Percentiles rank a stretch among this genome's conserved stretches.
phyloP scores from a whole-genome alignment of 306 rosid species.

The Sindora glabra region DNA sequence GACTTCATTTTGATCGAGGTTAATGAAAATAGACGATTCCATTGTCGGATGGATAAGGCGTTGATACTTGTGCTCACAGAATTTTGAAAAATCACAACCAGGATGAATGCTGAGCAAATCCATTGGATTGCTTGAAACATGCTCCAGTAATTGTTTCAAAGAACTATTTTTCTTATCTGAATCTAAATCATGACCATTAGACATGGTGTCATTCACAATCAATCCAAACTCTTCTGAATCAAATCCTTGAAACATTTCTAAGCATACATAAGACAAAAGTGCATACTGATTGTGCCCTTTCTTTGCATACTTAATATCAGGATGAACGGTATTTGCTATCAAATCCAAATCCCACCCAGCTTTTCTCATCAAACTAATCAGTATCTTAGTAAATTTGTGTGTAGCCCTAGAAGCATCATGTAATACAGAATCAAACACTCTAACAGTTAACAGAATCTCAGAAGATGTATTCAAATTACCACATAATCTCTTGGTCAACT shows the following conservation, averaged over 20 bases:
- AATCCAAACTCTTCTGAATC: conserved; percentile 40
- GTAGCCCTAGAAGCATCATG: conserved; percentile 74
- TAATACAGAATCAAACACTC: conserved; percentile 69
- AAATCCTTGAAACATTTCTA: conserved; percentile 79
- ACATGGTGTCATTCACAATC: conserved; percentile 16
- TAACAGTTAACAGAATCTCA: conserved; percentile 66
- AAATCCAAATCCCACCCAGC: conserved; percentile 91
- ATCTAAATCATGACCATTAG: conserved; percentile 25
- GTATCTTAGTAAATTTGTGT: conserved; percentile 60
- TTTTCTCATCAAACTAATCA: conserved; percentile 80
- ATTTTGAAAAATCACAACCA: conserved; percentile 57
- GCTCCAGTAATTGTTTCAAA: conserved; percentile 79
- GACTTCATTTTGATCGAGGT: conserved; percentile 58
- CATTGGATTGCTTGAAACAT: conserved; percentile 82
- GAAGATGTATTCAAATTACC: conserved; percentile 37
- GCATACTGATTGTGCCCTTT: conserved; percentile 71
- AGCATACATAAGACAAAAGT: conserved; percentile 72
- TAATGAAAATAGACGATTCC: conserved; percentile 76
- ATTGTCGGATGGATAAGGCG: conserved; percentile 71
- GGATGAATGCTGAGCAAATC: conserved; percentile 61
- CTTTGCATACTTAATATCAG: conserved; percentile 54
- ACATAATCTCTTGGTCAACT: conserved; percentile 52
- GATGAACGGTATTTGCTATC: conserved; percentile 66
- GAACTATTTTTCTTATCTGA: conserved; percentile 21
- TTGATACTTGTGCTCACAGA: conserved; percentile 83